phyloP scores from a whole-genome alignment of 1,284 basidiomycete genomes.

The Ganoderma sp. region DNA sequence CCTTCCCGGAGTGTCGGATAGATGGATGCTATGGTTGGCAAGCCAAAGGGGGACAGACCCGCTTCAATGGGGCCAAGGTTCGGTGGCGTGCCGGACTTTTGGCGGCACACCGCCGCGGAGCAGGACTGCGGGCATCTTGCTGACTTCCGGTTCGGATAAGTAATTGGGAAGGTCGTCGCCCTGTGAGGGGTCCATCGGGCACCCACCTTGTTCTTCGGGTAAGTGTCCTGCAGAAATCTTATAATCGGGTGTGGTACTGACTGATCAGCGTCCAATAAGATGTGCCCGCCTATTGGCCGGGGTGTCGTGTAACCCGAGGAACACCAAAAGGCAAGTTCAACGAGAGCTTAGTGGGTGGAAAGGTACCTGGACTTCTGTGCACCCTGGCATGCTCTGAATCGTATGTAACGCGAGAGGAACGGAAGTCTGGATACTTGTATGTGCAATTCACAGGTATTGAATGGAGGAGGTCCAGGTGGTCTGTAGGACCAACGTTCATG shows the following conservation, averaged over 20 bases:
- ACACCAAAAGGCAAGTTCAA: not conserved
- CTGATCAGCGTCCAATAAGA: not conserved
- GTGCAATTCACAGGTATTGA: not conserved
- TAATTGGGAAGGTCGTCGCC: not conserved
- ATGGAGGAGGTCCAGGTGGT: not conserved
- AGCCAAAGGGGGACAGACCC: not conserved
- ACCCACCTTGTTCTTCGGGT: not conserved
- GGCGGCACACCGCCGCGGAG: not conserved
- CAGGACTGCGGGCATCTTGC: not conserved
- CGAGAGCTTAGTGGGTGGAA: too few relatives aligned
- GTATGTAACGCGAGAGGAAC: not conserved
- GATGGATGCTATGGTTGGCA: not conserved
- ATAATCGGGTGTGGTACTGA: not conserved
- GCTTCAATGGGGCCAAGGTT: not conserved
- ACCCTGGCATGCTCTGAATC: not conserved
- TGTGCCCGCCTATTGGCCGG: not conserved
- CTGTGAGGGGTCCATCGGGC: not conserved
- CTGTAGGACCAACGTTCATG: not conserved
- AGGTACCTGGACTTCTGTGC: not conserved
- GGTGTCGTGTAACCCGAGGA: not conserved
- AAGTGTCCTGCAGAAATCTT: not conserved
- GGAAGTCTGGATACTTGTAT: not conserved
- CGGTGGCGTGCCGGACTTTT: not conserved
- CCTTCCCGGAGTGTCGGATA: not conserved
- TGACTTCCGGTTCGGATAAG: not conserved